phyloP scores from a whole-genome alignment of 306 rosid species.

The Castanea mollissima region DNA sequence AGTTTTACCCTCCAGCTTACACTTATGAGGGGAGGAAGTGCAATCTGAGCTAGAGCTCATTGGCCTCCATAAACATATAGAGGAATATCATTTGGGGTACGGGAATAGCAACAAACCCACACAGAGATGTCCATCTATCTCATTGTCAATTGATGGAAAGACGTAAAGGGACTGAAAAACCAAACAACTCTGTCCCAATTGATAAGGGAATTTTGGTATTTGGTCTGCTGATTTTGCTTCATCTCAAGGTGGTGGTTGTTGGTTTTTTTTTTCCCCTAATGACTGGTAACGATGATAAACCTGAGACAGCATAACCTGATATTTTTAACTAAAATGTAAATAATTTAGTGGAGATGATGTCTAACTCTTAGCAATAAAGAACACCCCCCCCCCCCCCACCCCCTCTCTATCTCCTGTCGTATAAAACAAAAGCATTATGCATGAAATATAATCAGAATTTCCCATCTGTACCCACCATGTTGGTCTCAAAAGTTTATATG shows the following conservation, averaged over 20 bases:
- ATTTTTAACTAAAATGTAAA: too few species aligned
- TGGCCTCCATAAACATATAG: background rate
- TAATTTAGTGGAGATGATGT: too few species aligned
- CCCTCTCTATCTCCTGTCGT: too few species aligned
- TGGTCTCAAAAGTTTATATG: background rate
- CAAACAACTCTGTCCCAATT: background rate
- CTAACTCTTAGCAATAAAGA: too few species aligned
- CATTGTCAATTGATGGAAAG: background rate
- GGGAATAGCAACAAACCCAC: background rate
- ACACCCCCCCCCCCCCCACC: too few species aligned
- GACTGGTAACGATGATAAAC: too few species aligned
- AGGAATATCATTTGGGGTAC: background rate
- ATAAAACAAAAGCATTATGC: background rate
- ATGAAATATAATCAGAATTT: background rate
- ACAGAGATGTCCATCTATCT: background rate
- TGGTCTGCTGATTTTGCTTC: background rate
- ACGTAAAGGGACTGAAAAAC: background rate
- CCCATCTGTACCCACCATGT: background rate
- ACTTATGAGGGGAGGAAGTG: too few species aligned
- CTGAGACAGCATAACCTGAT: too few species aligned
- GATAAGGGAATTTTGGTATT: background rate
- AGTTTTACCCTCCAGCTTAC: too few species aligned
- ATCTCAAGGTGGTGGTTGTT: too few species aligned
- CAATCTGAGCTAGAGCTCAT: too few species aligned
- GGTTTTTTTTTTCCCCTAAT: too few species aligned